Evolutionary conservation across 108 stramenopile species (phyloP), one percentile per base, ranked within the genome.

Genomic region (Nitzschia putrida): DNA sequence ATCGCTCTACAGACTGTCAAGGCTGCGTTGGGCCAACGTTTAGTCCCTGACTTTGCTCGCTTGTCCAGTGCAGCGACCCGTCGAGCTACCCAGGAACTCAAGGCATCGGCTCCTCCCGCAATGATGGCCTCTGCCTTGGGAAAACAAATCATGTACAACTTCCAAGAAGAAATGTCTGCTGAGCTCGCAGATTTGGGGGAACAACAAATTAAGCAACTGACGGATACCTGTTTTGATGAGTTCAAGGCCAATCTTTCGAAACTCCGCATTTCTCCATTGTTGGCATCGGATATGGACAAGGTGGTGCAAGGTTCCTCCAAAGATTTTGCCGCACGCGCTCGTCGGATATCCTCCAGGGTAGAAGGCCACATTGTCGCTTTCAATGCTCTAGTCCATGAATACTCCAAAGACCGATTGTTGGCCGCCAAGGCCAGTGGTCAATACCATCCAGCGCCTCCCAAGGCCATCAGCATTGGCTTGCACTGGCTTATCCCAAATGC

Each of bases 401-500:
- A 81, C 52, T 83, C 77, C 58, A 57, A 82, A 6, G 88, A 89
- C 18, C 78, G 91, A 38, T 78, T 95, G 29, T 55, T 78, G 57
- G 84, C 83, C 7, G 94, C 94, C 18, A 83, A 73, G 21, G 94
- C 90, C 11, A 77, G 80, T 34, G 94, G 94, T 10, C 83, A 88
- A 47, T 95, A 86, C 78, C 61, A 63, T 50, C 91, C 91, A 20
- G 42, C 84, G 7, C 94, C 94, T 23, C 87, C 93, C 23, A 95
- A 94, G 80, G 94, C 91, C 26, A 80, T 97, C 12, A 90, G 92
- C 18, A 72, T 97, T 47, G 93, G 92, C 13, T 73, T 95, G 66
- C 96, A 97, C 66, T 95, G 93, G 93, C 77, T 97, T 58, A 63
- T 97, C 42, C 96, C 94, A 43, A 89, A 95, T 34, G 67, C 96